phyloP scores from a whole-genome alignment of 2,329 filamentous ascomycete species.

The Cordyceps fumosorosea region DNA sequence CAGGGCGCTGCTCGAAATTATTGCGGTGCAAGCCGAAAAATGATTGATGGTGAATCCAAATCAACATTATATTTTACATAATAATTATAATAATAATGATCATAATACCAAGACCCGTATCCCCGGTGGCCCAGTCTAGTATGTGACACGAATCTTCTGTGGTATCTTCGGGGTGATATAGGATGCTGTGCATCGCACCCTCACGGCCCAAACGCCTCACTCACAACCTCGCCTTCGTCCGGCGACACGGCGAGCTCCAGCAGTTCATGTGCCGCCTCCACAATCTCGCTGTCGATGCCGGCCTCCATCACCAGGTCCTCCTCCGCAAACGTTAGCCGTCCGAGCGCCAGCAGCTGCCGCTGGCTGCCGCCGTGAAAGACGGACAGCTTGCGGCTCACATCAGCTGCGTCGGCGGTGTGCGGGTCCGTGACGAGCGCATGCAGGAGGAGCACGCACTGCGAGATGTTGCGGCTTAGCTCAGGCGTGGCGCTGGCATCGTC shows the following conservation, averaged over 20 bases:
- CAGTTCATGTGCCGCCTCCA: slow-evolving; percentile 74
- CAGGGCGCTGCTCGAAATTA: too few relatives aligned
- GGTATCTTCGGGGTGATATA: not conserved
- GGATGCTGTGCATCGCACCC: not conserved
- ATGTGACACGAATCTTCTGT: too few relatives aligned
- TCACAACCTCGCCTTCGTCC: slow-evolving; percentile 50
- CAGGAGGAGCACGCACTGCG: slow-evolving; percentile 41
- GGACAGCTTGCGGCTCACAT: slow-evolving; percentile 66
- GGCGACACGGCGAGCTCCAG: slow-evolving; percentile 76
- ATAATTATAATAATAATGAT: not conserved
- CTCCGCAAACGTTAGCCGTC: slow-evolving; percentile 74
- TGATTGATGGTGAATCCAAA: not conserved
- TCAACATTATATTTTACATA: not conserved
- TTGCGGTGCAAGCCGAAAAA: not conserved
- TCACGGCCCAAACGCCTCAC: slow-evolving; percentile 34
- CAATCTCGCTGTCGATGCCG: slow-evolving; percentile 69
- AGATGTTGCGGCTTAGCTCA: slow-evolving; percentile 39
- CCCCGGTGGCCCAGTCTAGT: too few relatives aligned
- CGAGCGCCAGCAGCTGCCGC: slow-evolving; percentile 74
- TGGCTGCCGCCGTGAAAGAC: slow-evolving; percentile 67
- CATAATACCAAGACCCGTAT: not conserved
- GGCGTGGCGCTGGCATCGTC: not conserved
- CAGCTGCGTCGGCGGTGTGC: slow-evolving; percentile 37
- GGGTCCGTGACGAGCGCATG: slow-evolving; percentile 47
- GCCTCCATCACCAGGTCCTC: slow-evolving; percentile 72